A percentile compares a stretch with the other conserved stretches of the same genome.
phyloP scores from a whole-genome alignment of 78 protist species.

The Bigelowiella natans region DNA sequence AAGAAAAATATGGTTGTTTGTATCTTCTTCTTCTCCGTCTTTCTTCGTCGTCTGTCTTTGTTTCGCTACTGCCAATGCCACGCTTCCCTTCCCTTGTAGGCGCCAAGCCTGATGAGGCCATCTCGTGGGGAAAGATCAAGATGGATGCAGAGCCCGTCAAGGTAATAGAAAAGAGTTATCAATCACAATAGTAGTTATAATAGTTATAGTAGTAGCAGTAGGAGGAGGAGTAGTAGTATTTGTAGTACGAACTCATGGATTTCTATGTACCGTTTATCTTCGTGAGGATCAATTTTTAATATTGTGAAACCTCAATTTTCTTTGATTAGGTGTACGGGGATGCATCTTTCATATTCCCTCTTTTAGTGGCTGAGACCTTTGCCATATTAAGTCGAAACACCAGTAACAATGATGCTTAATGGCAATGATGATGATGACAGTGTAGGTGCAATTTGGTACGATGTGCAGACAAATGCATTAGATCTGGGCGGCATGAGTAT shows the following conservation, averaged over 20 bases:
- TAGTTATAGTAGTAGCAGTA: not conserved
- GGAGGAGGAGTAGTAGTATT: not conserved
- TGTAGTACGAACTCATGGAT: not conserved
- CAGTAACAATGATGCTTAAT: too few relatives aligned
- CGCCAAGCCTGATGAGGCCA: constrained; percentile 98
- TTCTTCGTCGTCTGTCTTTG: too few relatives aligned
- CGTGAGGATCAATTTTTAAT: not conserved
- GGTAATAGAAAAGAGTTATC: constrained; percentile 19
- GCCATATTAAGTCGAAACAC: too few relatives aligned
- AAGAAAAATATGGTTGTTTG: too few relatives aligned
- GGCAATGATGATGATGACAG: too few relatives aligned
- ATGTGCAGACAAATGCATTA: too few relatives aligned
- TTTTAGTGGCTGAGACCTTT: constrained; percentile 20
- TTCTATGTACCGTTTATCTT: not conserved
- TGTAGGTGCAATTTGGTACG: too few relatives aligned
- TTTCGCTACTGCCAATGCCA: too few relatives aligned
- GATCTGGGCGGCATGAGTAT: too few relatives aligned
- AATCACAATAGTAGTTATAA: not conserved
- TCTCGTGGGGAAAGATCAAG: constrained; percentile 96
- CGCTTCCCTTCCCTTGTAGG: too few relatives aligned
- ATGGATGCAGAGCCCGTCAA: constrained; percentile 81
- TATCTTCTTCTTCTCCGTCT: too few relatives aligned
- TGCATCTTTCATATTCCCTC: constrained; percentile 3
- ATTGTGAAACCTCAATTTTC: not conserved
- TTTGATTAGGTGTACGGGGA: not conserved